Conservation (phyloP, 1,284 basidiomycete genomes). For the Psilocybe mexicana region DNA sequence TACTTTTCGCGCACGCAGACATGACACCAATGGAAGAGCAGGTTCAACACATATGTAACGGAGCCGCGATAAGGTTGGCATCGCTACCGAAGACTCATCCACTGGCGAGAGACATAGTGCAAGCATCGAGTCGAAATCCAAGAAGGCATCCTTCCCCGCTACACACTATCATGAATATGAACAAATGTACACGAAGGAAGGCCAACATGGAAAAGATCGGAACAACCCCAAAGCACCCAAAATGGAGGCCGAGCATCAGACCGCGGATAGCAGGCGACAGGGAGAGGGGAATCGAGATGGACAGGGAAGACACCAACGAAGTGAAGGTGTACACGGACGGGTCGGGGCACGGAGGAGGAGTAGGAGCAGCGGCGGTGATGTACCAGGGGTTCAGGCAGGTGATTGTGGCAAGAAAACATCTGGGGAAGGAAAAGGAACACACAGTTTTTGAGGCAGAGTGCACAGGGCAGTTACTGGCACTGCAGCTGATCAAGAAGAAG, state of each 20-base stretch:
- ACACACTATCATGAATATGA: conserved; percentile 21
- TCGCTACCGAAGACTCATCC: conserved; percentile 36
- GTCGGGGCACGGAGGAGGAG: conserved; percentile 25
- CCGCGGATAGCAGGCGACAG: conserved; percentile 3
- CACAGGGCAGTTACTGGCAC: conserved; percentile 22
- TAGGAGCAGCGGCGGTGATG: conserved; percentile 33
- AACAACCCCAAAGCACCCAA: neutral
- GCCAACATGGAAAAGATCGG: conserved; percentile 22
- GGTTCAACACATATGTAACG: conserved; percentile 27
- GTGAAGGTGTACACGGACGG: conserved; percentile 33
- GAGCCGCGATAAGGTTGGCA: conserved; percentile 30
- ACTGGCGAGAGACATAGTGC: conserved; percentile 12
- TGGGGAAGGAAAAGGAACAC: conserved; percentile 23
- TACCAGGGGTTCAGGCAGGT: conserved; percentile 3
- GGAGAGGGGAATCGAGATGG: conserved; percentile 17
- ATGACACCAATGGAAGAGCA: conserved; percentile 31
- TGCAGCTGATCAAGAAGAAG: conserved; percentile 14
- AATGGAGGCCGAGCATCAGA: neutral
- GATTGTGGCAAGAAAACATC: conserved; percentile 8
- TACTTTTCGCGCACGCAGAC: conserved; percentile 32
- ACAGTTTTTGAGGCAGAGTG: conserved; percentile 30
- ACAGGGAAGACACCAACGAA: conserved; percentile 15
- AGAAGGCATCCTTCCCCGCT: conserved; percentile 12
- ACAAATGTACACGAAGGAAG: conserved; percentile 5
- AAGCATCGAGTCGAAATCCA: neutral